Conservation (phyloP, 495 filamentous ascomycete species). For the Rhypophila decipiens region DNA sequence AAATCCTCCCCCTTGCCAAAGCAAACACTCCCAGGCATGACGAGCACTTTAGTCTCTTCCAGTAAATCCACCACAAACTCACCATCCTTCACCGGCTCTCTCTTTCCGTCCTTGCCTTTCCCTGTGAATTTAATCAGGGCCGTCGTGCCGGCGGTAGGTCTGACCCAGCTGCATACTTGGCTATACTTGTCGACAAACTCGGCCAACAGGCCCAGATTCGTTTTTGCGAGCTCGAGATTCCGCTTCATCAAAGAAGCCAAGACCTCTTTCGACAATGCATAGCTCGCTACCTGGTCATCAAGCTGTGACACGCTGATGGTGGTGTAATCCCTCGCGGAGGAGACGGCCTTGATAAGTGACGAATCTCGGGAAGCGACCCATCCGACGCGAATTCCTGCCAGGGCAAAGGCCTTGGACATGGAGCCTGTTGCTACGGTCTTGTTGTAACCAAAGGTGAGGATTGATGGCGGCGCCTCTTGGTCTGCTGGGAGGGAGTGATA, state of each 20-base stretch:
- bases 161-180: slow-evolving; percentile 61
- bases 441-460: slow-evolving; percentile 62
- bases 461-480: slow-evolving; percentile 31
- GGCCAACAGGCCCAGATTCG: slow-evolving; percentile 62
- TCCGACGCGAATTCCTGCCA: slow-evolving; percentile 76
- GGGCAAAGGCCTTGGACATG: slow-evolving; percentile 78
- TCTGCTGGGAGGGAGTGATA: slow-evolving; percentile 54
- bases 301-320: slow-evolving; percentile 79
- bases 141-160: slow-evolving; percentile 77
- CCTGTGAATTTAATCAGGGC: slow-evolving; percentile 67
- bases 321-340: slow-evolving; percentile 70
- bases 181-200: slow-evolving; percentile 60
- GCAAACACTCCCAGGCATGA: slow-evolving; percentile 68
- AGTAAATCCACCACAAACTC: slow-evolving; percentile 64
- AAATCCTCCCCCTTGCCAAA: slow-evolving; percentile 70
- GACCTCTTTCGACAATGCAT: slow-evolving; percentile 57
- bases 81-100: slow-evolving; percentile 63
- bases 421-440: slow-evolving; percentile 71
- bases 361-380: slow-evolving; percentile 70
- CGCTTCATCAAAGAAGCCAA: slow-evolving; percentile 61
- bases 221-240: slow-evolving; percentile 65
- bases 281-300: slow-evolving; percentile 73
- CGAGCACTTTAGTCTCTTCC: slow-evolving; percentile 68
- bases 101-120: too few relatives aligned
- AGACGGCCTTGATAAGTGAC: slow-evolving; percentile 58